Evolutionary conservation across 1,139 yeast genomes (phyloP).

Genomic region (Candida glucosophila): DNA sequence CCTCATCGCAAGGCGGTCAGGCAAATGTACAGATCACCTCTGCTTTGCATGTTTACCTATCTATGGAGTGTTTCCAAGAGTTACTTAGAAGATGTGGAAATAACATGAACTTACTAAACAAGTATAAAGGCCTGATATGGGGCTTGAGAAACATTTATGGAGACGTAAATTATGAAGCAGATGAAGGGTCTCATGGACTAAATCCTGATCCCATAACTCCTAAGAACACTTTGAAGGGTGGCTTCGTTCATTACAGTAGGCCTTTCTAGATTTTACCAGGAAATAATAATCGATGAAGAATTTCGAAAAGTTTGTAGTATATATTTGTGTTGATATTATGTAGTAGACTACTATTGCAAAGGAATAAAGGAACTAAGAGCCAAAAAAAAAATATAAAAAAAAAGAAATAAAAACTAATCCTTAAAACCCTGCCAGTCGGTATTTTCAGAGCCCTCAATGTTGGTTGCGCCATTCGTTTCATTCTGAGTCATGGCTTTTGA

Average conservation of each 20-base stretch:
- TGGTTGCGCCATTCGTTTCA: slow-evolving; percentile 8
- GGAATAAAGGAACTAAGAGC: too few species aligned
- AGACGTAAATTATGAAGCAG: slow-evolving; percentile 2
- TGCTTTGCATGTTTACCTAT: slow-evolving; percentile 44
- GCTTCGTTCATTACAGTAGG: slow-evolving; percentile 27
- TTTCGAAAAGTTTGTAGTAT: too few species aligned
- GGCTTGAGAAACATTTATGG: slow-evolving; percentile 26
- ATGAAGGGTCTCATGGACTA: not conserved
- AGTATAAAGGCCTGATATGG: slow-evolving; percentile 45
- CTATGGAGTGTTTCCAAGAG: slow-evolving; percentile 52
- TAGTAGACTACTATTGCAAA: too few species aligned
- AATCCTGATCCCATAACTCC: slow-evolving; percentile 17
- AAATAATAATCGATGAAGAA: too few species aligned
- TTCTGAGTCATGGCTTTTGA: slow-evolving; percentile 40
- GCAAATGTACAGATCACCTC: slow-evolving; percentile 38
- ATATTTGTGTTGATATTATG: too few species aligned
- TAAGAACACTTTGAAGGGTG: slow-evolving; percentile 14
- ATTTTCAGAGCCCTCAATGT: slow-evolving; percentile 12
- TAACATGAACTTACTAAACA: slow-evolving; percentile 26
- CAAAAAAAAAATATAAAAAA: too few species aligned
- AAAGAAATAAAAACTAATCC: slow-evolving; percentile 7
- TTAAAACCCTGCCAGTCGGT: slow-evolving; percentile 16
- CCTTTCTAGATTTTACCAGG: too few species aligned
- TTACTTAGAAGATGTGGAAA: slow-evolving; percentile 35
- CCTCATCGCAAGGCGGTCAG: slow-evolving; percentile 18